Conservation (phyloP, 2,329 filamentous ascomycete genomes). For the Rugonectria rugulosa region DNA sequence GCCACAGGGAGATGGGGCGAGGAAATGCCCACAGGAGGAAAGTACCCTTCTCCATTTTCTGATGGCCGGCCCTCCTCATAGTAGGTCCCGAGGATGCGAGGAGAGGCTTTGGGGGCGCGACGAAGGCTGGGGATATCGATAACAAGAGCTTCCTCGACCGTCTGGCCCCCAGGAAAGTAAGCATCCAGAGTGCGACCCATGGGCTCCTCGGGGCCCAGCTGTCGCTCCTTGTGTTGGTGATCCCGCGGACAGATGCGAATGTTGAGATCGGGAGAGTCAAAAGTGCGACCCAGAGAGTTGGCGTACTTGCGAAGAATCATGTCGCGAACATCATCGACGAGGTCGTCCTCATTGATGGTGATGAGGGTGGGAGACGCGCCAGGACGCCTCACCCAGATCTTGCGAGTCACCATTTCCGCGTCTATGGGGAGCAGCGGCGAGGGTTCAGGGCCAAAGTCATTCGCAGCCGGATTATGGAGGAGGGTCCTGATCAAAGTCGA, state of each 20-base stretch:
- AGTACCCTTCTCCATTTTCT: constrained; percentile 81
- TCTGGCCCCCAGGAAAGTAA: constrained; percentile 87
- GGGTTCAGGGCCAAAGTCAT: constrained; percentile 32
- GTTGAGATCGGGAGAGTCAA: constrained; percentile 88
- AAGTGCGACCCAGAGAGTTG: constrained; percentile 87
- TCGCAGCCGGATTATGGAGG: constrained; percentile 35
- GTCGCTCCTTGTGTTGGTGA: constrained; percentile 67
- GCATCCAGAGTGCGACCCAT: constrained; percentile 80
- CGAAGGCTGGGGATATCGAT: constrained; percentile 91
- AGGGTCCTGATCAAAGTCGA: constrained; percentile 44
- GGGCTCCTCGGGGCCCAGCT: constrained; percentile 84
- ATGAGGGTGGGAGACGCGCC: constrained; percentile 87
- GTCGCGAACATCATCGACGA: constrained; percentile 94
- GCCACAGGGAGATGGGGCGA: constrained; percentile 51
- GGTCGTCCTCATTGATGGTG: constrained; percentile 82
- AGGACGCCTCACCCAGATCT: constrained; percentile 94
- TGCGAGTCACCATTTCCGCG: constrained; percentile 70
- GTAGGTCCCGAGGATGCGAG: constrained; percentile 54
- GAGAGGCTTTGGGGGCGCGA: constrained; percentile 80
- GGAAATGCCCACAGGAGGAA: constrained; percentile 68
- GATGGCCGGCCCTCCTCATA: constrained; percentile 71
- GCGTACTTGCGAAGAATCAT: constrained; percentile 92
- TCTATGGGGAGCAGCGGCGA: constrained; percentile 46
- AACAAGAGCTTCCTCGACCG: constrained; percentile 85
- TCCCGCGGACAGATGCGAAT: constrained; percentile 81